Evolutionary conservation across 1,139 yeast species (phyloP).

Genomic region (Barnettozyma hawaiiensis): DNA sequence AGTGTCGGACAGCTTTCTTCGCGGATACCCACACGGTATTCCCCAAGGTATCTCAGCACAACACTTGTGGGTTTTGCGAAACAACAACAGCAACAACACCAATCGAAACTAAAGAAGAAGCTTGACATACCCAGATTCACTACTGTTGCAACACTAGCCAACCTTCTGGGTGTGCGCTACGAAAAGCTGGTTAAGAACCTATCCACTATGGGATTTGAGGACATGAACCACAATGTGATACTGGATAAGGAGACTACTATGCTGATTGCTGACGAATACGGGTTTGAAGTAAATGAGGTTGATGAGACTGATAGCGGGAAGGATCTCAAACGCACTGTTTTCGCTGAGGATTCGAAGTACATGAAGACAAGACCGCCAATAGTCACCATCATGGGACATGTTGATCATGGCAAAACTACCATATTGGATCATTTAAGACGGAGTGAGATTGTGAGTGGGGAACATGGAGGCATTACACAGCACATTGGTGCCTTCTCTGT

Average conservation of each 20-base stretch:
- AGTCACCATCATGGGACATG: constrained; percentile 98
- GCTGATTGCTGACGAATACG: constrained; percentile 83
- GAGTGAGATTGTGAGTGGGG: constrained; percentile 75
- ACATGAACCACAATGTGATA: constrained; percentile 70
- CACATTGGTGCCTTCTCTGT: constrained; percentile 97
- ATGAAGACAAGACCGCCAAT: constrained; percentile 81
- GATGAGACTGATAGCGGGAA: constrained; percentile 46
- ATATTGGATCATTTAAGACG: constrained; percentile 81
- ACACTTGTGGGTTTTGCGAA: background rate
- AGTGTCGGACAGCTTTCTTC: background rate
- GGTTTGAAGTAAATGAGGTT: constrained; percentile 48
- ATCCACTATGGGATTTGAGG: constrained; percentile 68
- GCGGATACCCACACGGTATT: background rate
- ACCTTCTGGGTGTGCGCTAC: constrained; percentile 60
- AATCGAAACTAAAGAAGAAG: constrained; percentile 7
- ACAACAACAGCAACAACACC: no score
- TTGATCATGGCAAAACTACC: constrained; percentile 97
- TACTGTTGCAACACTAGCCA: constrained; percentile 51
- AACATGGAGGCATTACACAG: constrained; percentile 96
- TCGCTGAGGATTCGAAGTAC: constrained; percentile 43
- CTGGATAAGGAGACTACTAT: constrained; percentile 82
- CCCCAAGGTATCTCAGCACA: background rate
- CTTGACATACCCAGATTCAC: constrained; percentile 23
- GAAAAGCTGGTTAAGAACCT: constrained; percentile 54
- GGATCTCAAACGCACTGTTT: constrained; percentile 39